Percentiles rank a stretch among this genome's conserved stretches.
Evolutionary conservation across 1,139 yeast species (phyloP).

Genomic region (Groenewaldozyma sp.): DNA sequence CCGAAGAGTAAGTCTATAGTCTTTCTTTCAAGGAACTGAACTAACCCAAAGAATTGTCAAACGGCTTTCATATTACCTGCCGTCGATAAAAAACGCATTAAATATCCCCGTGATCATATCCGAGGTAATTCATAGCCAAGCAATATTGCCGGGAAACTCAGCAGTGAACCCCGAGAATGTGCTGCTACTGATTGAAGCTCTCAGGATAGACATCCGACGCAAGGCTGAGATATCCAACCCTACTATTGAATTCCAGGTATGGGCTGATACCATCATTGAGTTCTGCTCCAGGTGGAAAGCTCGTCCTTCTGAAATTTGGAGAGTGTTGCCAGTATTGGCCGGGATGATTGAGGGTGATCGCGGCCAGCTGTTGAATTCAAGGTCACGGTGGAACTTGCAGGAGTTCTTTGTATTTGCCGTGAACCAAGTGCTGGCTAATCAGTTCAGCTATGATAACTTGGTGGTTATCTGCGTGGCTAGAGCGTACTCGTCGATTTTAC

Average conservation of each 20-base stretch:
- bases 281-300: slow-evolving; percentile 1
- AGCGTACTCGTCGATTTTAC: slow-evolving; percentile 5
- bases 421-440: slow-evolving; percentile 7
- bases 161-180: slow-evolving; percentile 12
- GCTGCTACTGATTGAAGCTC: slow-evolving; percentile 28
- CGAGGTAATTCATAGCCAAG: slow-evolving; percentile 41
- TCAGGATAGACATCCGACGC: slow-evolving; percentile 37
- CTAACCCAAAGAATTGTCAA: slow-evolving; percentile 25
- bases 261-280: slow-evolving; percentile 37
- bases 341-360: slow-evolving; percentile 6
- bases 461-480: slow-evolving; percentile 9
- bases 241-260: slow-evolving; percentile 43
- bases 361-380: background rate
- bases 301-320: slow-evolving; percentile 36
- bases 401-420: slow-evolving; percentile 11
- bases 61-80: slow-evolving; percentile 50
- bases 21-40: background rate
- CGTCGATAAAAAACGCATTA: slow-evolving; percentile 48
- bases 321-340: slow-evolving; percentile 45
- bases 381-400: slow-evolving; percentile 8
- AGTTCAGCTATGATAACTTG: slow-evolving; percentile 2
- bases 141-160: slow-evolving; percentile 31
- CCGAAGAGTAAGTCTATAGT: background rate
- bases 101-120: slow-evolving; percentile 46
- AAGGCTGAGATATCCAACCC: slow-evolving; percentile 56